Base-by-base conservation (phyloP, 768 basidiomycete genomes). In the Dioszegia crocea region DNA sequence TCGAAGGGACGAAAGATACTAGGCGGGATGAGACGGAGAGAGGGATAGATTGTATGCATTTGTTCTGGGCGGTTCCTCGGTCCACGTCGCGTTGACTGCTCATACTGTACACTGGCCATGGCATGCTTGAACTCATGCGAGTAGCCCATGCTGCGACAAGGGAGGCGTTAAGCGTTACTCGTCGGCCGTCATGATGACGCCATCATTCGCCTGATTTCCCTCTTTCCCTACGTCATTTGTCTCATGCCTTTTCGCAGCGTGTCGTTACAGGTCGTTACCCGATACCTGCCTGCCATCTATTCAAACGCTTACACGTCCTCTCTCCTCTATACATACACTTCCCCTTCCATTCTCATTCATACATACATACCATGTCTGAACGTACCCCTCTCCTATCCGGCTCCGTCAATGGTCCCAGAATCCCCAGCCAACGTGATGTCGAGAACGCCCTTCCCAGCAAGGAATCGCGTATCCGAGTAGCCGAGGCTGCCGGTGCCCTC, bases 401-500 rank as follows among this genome's bases (percentile, higher is more conserved):
- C 16, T 60, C 65, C 1, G 51, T 66, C 58, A 66, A 66, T 26
- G 57, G 57, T 19, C 56, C 56, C 17, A 44, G 40, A 16, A 38
- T 73, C 27, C 73, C 70, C n/a, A 62, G 64, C n/a, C 45, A 60
- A 31, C 40, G 57, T 19, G 66, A 74, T 36, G 64, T 72, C 33
- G 55, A 66, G 43, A 60, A 56, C 38, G 58, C 67, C 31, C 29
- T 76, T 14, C 75, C 75, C 8, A 60, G 60, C 16, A 67, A 76
- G 49, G 56, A 52, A 24, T 55, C 63, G 29, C 53, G 71, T 31
- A 74, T 74, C 61, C 68, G 73, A 38, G 63, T 77, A 36, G 70
- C 77, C 1, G 40, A 76, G 38, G 70, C 63, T 23, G 44, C 62
- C 17, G 78, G 74, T 30, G 75, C 77, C 4, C 56, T 77, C 21